A percentile compares a stretch with the other conserved stretches of the same genome.
Evolutionary conservation across 1,139 yeast genomes (phyloP).

Genomic region (Debaryomyces psychrophilus): DNA sequence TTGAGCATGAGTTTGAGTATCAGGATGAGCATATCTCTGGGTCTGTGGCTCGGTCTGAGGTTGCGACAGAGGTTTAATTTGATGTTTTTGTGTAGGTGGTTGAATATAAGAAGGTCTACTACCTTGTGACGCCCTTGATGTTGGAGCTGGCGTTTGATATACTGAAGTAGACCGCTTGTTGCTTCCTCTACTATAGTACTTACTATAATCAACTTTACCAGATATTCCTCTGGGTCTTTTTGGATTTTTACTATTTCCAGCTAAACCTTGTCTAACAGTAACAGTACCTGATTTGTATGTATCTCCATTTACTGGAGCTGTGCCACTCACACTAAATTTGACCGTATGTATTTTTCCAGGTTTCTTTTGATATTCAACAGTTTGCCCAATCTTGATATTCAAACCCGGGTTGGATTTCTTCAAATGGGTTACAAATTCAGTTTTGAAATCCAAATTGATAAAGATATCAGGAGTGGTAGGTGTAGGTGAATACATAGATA

Average conservation of each 20-base stretch:
- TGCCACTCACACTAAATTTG: slow-evolving; percentile 62
- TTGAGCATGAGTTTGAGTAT: slow-evolving; percentile 8
- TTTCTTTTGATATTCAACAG: slow-evolving; percentile 84
- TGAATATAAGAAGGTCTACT: slow-evolving; percentile 8
- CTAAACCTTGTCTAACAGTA: slow-evolving; percentile 77
- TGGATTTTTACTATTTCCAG: slow-evolving; percentile 69
- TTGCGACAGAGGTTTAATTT: background rate
- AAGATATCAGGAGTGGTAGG: slow-evolving; percentile 74
- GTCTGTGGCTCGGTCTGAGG: slow-evolving; percentile 1
- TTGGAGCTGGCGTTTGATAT: slow-evolving; percentile 17
- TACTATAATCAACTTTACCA: slow-evolving; percentile 46
- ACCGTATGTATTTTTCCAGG: slow-evolving; percentile 81
- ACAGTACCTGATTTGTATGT: slow-evolving; percentile 87
- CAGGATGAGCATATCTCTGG: slow-evolving; percentile 9
- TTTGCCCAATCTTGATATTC: slow-evolving; percentile 67
- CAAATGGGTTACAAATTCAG: slow-evolving; percentile 82
- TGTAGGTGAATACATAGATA: slow-evolving; percentile 57
- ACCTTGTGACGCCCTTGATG: slow-evolving; percentile 2
- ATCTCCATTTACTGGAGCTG: slow-evolving; percentile 65
- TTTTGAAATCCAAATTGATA: slow-evolving; percentile 80
- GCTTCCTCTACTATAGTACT: slow-evolving; percentile 45
- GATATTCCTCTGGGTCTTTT: slow-evolving; percentile 63
- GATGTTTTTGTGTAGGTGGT: slow-evolving; percentile 11
- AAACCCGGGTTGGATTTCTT: slow-evolving; percentile 63
- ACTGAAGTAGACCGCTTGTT: slow-evolving; percentile 14